These are phyloP conservation scores for Pisolithus orientalis DNA, from an alignment of 768 basidiomycete genomes.

Conservation along the genomic window DNA sequence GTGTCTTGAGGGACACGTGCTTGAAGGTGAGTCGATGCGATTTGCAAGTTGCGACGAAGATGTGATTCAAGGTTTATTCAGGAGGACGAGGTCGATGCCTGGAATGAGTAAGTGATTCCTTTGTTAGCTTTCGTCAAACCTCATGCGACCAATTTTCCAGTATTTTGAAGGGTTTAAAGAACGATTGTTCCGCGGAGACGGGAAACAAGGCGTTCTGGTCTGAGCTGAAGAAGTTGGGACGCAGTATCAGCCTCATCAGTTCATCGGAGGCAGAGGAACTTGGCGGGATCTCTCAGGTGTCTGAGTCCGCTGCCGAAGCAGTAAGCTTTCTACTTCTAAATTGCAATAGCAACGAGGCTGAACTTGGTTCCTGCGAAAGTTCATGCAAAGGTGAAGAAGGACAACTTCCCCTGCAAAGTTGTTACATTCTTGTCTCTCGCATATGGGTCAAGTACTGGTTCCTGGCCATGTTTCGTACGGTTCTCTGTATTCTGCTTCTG, in stretches of 20 bases:
- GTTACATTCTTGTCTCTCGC: no score
- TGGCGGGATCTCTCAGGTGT: constrained; percentile 51
- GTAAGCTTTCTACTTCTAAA: constrained; percentile 31
- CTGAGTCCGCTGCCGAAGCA: constrained; percentile 47
- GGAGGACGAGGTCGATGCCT: constrained; percentile 80
- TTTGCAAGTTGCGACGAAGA: neutral
- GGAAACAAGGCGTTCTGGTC: constrained; percentile 53
- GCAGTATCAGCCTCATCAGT: no score
- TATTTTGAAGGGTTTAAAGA: constrained; percentile 54
- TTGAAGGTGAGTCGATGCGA: constrained; percentile 43
- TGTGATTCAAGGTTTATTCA: constrained; percentile 18
- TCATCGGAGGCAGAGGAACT: constrained; percentile 17
- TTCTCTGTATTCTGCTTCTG: no score
- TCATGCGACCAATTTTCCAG: constrained; percentile 29
- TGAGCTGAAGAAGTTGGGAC: neutral
- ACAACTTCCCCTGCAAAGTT: no score
- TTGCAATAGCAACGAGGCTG: neutral
- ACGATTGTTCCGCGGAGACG: constrained; percentile 44
- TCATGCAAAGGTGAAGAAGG: constrained; percentile 14
- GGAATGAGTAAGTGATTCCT: constrained; percentile 55
- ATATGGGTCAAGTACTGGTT: no score
- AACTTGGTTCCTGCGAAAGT: constrained; percentile 10
- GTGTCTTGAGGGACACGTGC: constrained; percentile 57
- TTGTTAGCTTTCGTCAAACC: neutral
- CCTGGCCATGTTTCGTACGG: no score